Percentiles rank a stretch among this genome's conserved stretches.
Evolutionary conservation across 495 filamentous ascomycete species (phyloP).

Genomic region (Hypoxylon perforatum): DNA sequence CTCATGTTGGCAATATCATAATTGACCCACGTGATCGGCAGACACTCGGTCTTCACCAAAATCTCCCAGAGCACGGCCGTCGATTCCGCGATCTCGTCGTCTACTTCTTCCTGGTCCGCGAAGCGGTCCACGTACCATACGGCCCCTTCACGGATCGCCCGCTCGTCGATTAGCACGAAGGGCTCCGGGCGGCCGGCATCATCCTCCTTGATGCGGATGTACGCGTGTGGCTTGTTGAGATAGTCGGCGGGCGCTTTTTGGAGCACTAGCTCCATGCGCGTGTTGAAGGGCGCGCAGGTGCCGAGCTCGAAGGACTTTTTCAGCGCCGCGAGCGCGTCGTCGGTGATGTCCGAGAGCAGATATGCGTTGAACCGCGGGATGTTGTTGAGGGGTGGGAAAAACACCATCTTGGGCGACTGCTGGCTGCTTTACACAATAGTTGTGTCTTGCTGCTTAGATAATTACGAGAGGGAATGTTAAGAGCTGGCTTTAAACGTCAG

Average conservation of each 20-base stretch:
- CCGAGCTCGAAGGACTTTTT: conserved; percentile 33
- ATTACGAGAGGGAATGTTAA: no score
- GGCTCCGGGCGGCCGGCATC: conserved; percentile 21
- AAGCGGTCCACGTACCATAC: conserved; percentile 31
- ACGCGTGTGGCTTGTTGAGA: conserved; percentile 15
- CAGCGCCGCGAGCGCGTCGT: conserved; percentile 21
- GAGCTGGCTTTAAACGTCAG: no score
- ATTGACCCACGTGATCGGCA: conserved; percentile 26
- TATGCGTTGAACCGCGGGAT: conserved; percentile 27
- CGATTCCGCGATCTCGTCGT: conserved; percentile 11
- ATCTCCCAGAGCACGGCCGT: conserved; percentile 31
- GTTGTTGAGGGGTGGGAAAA: not conserved
- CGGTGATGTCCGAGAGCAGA: conserved; percentile 25
- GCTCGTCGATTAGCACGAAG: conserved; percentile 32
- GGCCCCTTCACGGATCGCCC: not conserved
- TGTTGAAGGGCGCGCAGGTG: conserved; percentile 18
- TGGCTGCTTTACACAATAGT: no score
- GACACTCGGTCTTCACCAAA: conserved; percentile 20
- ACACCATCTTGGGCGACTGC: conserved; percentile 29
- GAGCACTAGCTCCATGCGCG: conserved; percentile 30
- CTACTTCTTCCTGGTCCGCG: conserved; percentile 16
- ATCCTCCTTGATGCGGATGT: conserved; percentile 32
- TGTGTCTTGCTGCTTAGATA: no score
- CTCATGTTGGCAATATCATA: conserved; percentile 31
- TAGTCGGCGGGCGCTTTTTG: conserved; percentile 28